These are phyloP conservation scores for Alternaria tenuissima DNA, from an alignment of 2,329 filamentous ascomycete species.

Conservation along the genomic window DNA sequence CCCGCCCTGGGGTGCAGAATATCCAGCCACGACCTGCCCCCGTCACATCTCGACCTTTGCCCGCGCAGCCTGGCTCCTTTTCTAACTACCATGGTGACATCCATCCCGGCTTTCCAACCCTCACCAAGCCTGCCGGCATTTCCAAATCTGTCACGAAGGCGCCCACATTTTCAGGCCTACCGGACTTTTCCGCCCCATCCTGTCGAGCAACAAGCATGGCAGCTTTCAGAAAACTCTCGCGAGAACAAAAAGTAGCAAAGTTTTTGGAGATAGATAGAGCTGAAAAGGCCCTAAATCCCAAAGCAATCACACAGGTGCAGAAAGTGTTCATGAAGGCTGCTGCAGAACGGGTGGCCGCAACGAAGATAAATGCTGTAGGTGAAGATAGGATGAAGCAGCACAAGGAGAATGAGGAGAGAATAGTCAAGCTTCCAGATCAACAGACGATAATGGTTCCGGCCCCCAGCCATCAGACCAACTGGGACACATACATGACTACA, in stretches of 20 bases:
- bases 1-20: not conserved
- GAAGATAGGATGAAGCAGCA: not conserved
- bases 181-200: not conserved
- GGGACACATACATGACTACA: not conserved
- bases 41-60: not conserved
- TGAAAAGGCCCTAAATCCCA: not conserved
- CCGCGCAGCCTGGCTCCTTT: not conserved
- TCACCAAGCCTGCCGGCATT: not conserved
- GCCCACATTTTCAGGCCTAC: not conserved
- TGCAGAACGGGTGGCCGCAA: not conserved
- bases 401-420: not conserved
- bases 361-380: not conserved
- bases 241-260: not conserved
- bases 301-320: not conserved
- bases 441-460: not conserved
- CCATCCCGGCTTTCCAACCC: not conserved
- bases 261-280: not conserved
- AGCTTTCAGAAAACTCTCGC: not conserved
- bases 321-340: not conserved
- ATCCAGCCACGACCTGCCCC: not conserved
- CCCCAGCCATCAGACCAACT: not conserved
- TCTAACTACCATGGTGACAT: not conserved
- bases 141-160: not conserved
- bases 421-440: not conserved
- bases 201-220: not conserved